Evolutionary conservation across 495 filamentous ascomycete species (phyloP).

Genomic region (Letharia columbiana): DNA sequence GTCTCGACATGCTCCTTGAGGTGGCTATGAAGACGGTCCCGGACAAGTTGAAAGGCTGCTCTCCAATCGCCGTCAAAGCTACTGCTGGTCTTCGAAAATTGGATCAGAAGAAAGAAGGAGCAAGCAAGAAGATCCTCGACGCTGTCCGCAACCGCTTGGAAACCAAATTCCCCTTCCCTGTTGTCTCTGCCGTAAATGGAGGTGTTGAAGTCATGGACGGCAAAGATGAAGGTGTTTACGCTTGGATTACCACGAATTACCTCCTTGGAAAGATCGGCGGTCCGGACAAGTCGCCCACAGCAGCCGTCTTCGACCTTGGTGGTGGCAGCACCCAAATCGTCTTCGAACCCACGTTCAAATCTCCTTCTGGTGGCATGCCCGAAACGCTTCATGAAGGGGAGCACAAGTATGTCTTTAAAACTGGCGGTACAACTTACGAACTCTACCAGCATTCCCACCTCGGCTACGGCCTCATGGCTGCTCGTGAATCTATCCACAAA

Average conservation of each 20-base stretch:
- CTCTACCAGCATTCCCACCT: slow-evolving; percentile 99
- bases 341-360: slow-evolving; percentile 89
- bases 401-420: slow-evolving; percentile 89
- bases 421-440: slow-evolving; percentile 80
- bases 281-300: slow-evolving; percentile 79
- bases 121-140: slow-evolving; percentile 73
- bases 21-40: slow-evolving; percentile 76
- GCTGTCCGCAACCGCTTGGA: slow-evolving; percentile 81
- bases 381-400: slow-evolving; percentile 79
- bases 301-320: slow-evolving; percentile 90
- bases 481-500: slow-evolving; percentile 75
- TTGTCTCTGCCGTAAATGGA: slow-evolving; percentile 72
- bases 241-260: slow-evolving; percentile 99
- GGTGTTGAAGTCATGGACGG: slow-evolving; percentile 96
- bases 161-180: slow-evolving; percentile 83
- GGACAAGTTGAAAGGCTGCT: slow-evolving; percentile 76
- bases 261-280: slow-evolving; percentile 94
- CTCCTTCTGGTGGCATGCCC: slow-evolving; percentile 72
- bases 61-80: slow-evolving; percentile 90
- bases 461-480: slow-evolving; percentile 92
- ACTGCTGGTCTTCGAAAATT: slow-evolving; percentile 79
- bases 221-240: slow-evolving; percentile 93
- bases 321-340: slow-evolving; percentile 97
- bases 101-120: slow-evolving; percentile 55
- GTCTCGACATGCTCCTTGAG: slow-evolving; percentile 78